A percentile compares a stretch with the other conserved stretches of the same genome.
Conservation (phyloP, 164 flowering plant genomes). For the Piper longum region DNA sequence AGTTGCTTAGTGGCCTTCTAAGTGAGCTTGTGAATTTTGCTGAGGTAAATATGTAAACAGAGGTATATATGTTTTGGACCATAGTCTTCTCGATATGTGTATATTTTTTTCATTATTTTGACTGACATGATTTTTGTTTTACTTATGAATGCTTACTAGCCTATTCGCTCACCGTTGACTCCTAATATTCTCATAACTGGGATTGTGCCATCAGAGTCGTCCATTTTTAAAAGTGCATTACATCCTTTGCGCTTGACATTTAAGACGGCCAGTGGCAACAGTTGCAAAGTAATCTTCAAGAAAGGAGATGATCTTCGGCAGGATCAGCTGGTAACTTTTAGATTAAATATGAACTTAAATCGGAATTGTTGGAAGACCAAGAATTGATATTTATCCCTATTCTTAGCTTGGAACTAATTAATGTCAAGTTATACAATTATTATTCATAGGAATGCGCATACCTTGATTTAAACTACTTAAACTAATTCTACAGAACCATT, state of each 20-base stretch:
- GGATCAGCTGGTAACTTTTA: slow-evolving; percentile 71
- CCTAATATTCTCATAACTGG: slow-evolving; percentile 77
- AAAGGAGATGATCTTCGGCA: slow-evolving; percentile 98
- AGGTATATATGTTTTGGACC: slow-evolving; percentile 31
- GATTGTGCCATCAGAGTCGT: slow-evolving; percentile 86
- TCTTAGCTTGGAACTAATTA: too few relatives aligned
- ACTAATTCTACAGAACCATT: too few relatives aligned
- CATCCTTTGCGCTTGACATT: slow-evolving; percentile 90
- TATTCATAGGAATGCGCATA: too few relatives aligned
- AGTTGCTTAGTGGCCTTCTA: slow-evolving; percentile 91
- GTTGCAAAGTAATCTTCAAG: slow-evolving; percentile 81
- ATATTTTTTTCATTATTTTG: not conserved
- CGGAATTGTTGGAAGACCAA: too few relatives aligned
- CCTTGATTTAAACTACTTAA: too few relatives aligned
- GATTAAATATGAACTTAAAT: not conserved
- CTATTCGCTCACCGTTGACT: slow-evolving; percentile 81
- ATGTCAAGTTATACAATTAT: too few relatives aligned
- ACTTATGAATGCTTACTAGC: slow-evolving; percentile 35
- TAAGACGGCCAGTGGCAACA: slow-evolving; percentile 68
- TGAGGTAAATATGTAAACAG: slow-evolving; percentile 63
- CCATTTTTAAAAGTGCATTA: slow-evolving; percentile 88
- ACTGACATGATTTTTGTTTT: not conserved
- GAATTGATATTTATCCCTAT: too few relatives aligned
- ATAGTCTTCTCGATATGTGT: not conserved
- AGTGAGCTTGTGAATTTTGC: slow-evolving; percentile 97